Conservation (phyloP, 139 green algal species). For the Diplosphaera chodatii region DNA sequence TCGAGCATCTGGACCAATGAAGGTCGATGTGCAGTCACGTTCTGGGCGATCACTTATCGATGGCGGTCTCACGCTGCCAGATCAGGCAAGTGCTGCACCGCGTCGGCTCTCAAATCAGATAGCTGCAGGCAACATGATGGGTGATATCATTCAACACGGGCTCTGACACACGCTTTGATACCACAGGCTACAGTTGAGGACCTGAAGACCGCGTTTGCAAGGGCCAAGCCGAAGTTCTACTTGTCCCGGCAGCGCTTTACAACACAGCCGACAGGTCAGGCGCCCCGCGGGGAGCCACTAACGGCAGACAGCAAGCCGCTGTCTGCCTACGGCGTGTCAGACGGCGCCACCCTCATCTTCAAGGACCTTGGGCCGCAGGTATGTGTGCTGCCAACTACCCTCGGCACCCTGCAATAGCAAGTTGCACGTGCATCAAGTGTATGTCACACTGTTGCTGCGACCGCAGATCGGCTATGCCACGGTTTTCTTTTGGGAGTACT, state of each 20-base stretch:
- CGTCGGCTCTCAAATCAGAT: no score
- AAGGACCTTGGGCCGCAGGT: constrained; percentile 95
- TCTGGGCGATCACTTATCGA: not conserved
- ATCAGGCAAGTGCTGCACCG: not conserved
- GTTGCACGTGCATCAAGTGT: no score
- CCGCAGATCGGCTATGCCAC: constrained; percentile 86
- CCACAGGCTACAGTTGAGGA: constrained; percentile 73
- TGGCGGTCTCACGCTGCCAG: not conserved
- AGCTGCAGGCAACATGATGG: no score
- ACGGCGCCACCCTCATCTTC: constrained; percentile 61
- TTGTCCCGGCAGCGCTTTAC: constrained; percentile 68
- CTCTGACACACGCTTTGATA: no score
- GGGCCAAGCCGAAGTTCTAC: constrained; percentile 45
- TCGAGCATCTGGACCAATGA: no score
- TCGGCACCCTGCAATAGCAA: no score
- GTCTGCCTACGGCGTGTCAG: constrained; percentile 52
- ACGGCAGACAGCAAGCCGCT: constrained; percentile 47
- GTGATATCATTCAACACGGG: no score
- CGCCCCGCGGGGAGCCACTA: constrained; percentile 53
- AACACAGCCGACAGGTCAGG: constrained; percentile 50
- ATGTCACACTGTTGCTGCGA: no score
- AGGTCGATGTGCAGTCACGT: not conserved
- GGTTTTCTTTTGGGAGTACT: constrained; percentile 98
- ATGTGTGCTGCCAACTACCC: not conserved
- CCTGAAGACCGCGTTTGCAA: constrained; percentile 68